These are phyloP conservation scores for Gossypium anomalum DNA, from an alignment of 345 rosid genomes.

Conservation along the genomic window DNA sequence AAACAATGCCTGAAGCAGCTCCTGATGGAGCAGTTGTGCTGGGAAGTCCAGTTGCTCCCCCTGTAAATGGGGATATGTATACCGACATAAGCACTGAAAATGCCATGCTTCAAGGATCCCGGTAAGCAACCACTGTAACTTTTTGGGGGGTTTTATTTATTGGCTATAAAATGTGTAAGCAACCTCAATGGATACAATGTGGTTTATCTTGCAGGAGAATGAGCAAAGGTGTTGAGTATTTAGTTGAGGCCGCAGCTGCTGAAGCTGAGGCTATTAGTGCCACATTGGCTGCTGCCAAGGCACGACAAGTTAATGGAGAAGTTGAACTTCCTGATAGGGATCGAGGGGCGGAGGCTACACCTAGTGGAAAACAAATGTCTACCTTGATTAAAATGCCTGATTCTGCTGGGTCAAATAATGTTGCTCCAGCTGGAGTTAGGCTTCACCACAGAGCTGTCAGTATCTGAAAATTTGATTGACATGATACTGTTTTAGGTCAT, in stretches of 20 bases:
- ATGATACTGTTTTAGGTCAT: background rate
- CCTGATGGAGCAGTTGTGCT: slow-evolving; percentile 84
- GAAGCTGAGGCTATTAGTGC: slow-evolving; percentile 99
- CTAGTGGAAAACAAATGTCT: slow-evolving; percentile 77
- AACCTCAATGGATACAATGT: slow-evolving; percentile 17
- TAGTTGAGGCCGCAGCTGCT: slow-evolving; percentile 97
- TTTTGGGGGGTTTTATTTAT: slow-evolving; percentile 3
- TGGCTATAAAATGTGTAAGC: background rate
- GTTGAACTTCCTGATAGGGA: slow-evolving; percentile 86
- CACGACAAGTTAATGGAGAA: slow-evolving; percentile 87
- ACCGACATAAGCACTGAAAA: slow-evolving; percentile 93
- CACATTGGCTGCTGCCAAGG: slow-evolving; percentile 97
- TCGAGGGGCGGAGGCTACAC: slow-evolving; percentile 88
- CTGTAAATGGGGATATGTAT: slow-evolving; percentile 85
- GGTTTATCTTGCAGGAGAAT: slow-evolving; percentile 54
- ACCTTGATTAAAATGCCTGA: slow-evolving; percentile 64
- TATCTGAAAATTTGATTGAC: slow-evolving; percentile 16
- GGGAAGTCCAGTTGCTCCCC: slow-evolving; percentile 96
- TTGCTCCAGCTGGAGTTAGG: slow-evolving; percentile 77
- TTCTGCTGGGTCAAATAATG: slow-evolving; percentile 52
- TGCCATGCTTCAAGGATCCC: slow-evolving; percentile 69
- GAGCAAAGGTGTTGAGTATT: slow-evolving; percentile 88
- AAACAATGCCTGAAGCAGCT: slow-evolving; percentile 51
- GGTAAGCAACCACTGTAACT: slow-evolving; percentile 39
- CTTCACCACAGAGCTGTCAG: slow-evolving; percentile 96